Percentiles rank a stretch among this genome's conserved stretches.
Evolutionary conservation across 345 rosid genomes (phyloP).

Genomic region (Combretum micranthum): DNA sequence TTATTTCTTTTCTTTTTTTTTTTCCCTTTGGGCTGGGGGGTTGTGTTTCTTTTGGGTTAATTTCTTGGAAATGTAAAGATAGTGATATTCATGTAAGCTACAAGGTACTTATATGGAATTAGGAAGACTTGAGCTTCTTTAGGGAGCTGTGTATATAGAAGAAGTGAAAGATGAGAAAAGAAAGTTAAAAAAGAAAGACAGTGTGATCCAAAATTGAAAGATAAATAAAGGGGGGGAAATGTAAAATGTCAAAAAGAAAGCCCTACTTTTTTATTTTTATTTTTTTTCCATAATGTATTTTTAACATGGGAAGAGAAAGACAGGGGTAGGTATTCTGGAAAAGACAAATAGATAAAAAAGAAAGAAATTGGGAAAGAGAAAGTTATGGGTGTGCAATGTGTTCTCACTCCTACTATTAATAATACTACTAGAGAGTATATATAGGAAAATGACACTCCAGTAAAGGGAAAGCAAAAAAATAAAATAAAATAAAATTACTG

Average conservation of each 20-base stretch:
- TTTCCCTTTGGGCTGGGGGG: no score
- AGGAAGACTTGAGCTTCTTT: no score
- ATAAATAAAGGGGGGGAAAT: no score
- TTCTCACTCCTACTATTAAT: no score
- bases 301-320: conserved; percentile 9
- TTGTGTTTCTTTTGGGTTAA: no score
- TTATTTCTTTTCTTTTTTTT: no score
- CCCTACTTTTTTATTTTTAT: not conserved
- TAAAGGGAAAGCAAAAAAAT: no score
- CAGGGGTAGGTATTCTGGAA: not conserved
- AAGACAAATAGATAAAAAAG: not conserved
- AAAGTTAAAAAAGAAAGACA: not conserved
- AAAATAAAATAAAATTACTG: no score
- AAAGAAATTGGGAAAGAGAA: not conserved
- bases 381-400: conserved; percentile 12
- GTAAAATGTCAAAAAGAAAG: no score
- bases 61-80: not conserved
- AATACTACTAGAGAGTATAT: conserved; percentile 31
- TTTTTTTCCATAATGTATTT: not conserved
- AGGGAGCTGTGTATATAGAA: not conserved
- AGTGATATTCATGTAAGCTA: not conserved
- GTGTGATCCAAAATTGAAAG: no score
- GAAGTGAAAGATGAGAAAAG: not conserved
- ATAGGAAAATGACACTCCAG: conserved; percentile 44
- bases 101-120: no score